These are phyloP conservation scores for Flaveria robusta DNA, from an alignment of 129 eudicot genomes.

Conservation along the genomic window DNA sequence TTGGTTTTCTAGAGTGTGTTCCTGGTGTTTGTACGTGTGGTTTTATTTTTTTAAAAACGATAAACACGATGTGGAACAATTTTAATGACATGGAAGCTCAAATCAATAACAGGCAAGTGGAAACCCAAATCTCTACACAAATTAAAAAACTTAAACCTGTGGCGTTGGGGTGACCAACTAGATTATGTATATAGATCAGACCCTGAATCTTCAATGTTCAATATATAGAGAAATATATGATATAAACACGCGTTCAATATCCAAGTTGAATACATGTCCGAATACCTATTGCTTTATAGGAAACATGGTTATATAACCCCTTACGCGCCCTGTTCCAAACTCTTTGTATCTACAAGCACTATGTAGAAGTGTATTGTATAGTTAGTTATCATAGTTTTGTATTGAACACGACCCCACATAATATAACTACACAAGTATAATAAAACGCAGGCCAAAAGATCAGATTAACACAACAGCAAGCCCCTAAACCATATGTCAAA, in stretches of 20 bases:
- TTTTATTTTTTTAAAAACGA: neutral
- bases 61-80: neutral
- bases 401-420: neutral
- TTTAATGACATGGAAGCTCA: neutral
- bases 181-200: neutral
- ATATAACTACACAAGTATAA: neutral
- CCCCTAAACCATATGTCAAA: neutral
- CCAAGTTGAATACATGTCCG: no score
- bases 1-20: neutral
- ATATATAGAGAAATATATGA: no score
- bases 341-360: neutral
- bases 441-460: neutral
- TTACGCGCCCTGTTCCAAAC: neutral
- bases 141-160: neutral
- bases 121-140: neutral
- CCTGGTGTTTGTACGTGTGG: neutral
- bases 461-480: neutral
- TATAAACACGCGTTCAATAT: neutral
- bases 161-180: no score
- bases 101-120: neutral
- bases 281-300: no score
- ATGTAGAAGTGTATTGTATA: neutral
- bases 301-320: neutral
- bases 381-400: neutral
- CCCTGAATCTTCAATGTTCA: neutral